Evolutionary conservation across 257 asterid genomes (phyloP).

Genomic region (Salvia miltiorrhiza): DNA sequence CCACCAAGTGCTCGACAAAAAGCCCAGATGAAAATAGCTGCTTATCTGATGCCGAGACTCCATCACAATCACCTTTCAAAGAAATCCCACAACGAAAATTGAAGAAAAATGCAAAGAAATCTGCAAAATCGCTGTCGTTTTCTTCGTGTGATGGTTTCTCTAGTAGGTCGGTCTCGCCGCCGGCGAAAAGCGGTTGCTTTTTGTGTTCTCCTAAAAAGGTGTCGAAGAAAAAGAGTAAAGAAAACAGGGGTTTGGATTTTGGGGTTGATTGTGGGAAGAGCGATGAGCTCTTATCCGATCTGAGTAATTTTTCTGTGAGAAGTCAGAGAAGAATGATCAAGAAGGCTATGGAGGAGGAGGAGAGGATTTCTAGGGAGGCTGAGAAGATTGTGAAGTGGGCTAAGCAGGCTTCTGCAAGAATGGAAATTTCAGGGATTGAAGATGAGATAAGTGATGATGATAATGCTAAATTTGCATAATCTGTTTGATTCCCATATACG

Average conservation of each 20-base stretch:
- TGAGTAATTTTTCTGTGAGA: conserved; percentile 46
- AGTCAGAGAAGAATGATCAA: conserved; percentile 49
- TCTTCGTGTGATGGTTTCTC: conserved; percentile 36
- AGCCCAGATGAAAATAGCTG: conserved; percentile 20
- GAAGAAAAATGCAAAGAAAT: conserved; percentile 17
- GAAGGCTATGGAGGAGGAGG: conserved; percentile 74
- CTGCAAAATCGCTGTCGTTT: conserved; percentile 31
- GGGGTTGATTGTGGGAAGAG: conserved; percentile 45
- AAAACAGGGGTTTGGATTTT: conserved; percentile 29
- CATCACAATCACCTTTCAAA: conserved; percentile 34
- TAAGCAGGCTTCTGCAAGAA: conserved; percentile 78
- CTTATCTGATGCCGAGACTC: conserved; percentile 25
- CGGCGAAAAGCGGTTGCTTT: conserved; percentile 65
- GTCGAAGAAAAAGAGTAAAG: conserved; percentile 45
- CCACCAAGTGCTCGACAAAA: conserved; percentile 27
- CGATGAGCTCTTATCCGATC: conserved; percentile 52
- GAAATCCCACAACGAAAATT: conserved; percentile 31
- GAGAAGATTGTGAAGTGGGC: conserved; percentile 91
- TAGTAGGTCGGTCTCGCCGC: conserved; percentile 57
- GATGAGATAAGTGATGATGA: conserved; percentile 53
- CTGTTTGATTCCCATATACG: background rate
- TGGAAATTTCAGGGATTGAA: conserved; percentile 52
- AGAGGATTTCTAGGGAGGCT: conserved; percentile 69
- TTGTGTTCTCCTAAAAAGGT: conserved; percentile 70
- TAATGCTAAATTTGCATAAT: conserved; percentile 29